Conservation (phyloP, 106 monocot species). For the Phalaenopsis aphrodite region DNA sequence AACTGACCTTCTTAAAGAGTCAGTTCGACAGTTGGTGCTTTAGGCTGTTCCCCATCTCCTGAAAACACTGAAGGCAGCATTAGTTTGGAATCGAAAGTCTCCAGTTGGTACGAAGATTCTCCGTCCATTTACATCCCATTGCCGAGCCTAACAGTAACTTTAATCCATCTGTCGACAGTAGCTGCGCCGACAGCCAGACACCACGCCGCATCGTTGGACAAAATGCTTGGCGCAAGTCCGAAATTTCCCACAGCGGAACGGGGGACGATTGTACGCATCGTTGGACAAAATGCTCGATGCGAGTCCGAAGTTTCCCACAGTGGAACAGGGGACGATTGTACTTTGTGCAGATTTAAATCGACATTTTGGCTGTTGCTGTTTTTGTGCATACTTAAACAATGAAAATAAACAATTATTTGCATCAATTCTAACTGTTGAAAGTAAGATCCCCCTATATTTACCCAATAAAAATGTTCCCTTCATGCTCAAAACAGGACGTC, state of each 20-base stretch:
- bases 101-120: constrained; percentile 4
- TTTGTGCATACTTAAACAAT: too few species aligned
- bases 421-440: too few species aligned
- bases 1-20: background rate
- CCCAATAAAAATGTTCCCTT: too few species aligned
- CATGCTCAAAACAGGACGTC: too few species aligned
- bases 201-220: constrained; percentile 16
- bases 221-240: background rate
- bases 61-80: constrained; percentile 2
- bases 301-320: too few species aligned
- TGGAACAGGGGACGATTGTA: too few species aligned
- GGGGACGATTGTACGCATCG: background rate
- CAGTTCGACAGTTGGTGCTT: constrained; percentile 1
- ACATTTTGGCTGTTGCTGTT: too few species aligned
- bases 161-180: constrained; percentile 2
- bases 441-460: too few species aligned
- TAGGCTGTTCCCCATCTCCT: background rate
- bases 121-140: constrained; percentile 7
- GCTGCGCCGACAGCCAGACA: constrained; percentile 5
- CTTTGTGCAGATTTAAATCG: too few species aligned
- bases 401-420: too few species aligned
- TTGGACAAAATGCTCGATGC: too few species aligned
- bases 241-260: background rate
- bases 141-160: constrained; percentile 1
- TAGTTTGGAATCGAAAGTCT: too few species aligned